Evolutionary conservation across 495 filamentous ascomycete genomes (phyloP).

Genomic region (Annulohypoxylon moriforme): DNA sequence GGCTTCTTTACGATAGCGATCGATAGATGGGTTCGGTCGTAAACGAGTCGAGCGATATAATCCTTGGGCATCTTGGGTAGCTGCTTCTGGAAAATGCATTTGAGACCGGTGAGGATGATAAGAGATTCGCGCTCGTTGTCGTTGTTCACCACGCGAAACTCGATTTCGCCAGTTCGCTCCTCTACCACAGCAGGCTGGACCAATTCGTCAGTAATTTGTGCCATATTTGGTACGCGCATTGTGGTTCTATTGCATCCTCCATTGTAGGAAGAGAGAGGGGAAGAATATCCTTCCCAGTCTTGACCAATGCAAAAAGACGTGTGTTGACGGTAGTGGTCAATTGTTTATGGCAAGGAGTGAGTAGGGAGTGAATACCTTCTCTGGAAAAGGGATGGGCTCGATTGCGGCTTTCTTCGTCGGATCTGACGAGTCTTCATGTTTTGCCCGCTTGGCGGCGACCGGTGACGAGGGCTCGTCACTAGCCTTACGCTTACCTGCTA

Average conservation of each 20-base stretch:
- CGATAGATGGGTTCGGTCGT: slow-evolving; percentile 94
- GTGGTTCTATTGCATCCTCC: background rate
- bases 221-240: background rate
- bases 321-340: background rate
- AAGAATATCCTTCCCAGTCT: background rate
- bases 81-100: slow-evolving; percentile 99
- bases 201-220: slow-evolving; percentile 12
- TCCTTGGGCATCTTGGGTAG: slow-evolving; percentile 99
- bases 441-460: slow-evolving; percentile 71
- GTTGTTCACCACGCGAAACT: slow-evolving; percentile 98
- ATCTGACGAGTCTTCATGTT: slow-evolving; percentile 67
- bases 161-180: slow-evolving; percentile 94
- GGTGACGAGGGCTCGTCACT: slow-evolving; percentile 74
- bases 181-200: slow-evolving; percentile 86
- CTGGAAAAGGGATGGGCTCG: slow-evolving; percentile 80
- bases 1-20: slow-evolving; percentile 98
- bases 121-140: slow-evolving; percentile 87
- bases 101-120: slow-evolving; percentile 94
- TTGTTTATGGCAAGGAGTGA: background rate
- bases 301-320: background rate
- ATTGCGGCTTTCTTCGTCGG: slow-evolving; percentile 62
- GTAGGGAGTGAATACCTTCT: slow-evolving; percentile 68
- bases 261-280: background rate
- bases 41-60: slow-evolving; percentile 96
- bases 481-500: slow-evolving; percentile 82